Conservation (phyloP, 169 alveolate species). For the Eimeria tenella region DNA sequence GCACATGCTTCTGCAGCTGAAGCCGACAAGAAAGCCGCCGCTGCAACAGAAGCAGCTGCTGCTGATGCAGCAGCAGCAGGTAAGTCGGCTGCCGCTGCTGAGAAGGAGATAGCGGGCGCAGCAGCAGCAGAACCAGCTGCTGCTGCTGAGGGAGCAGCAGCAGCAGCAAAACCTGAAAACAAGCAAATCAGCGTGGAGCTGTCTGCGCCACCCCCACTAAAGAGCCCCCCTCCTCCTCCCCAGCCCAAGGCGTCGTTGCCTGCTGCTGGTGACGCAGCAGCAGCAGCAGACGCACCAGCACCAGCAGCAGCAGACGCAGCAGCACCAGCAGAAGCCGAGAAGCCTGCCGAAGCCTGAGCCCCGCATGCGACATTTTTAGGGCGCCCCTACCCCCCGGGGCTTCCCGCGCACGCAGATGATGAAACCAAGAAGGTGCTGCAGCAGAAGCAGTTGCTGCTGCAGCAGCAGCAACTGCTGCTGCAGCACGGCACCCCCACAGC, state of each 20-base stretch:
- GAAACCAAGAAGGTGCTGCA: not conserved
- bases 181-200: conserved; percentile 31
- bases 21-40: not conserved
- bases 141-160: not conserved
- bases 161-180: not conserved
- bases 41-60: conserved; percentile 11
- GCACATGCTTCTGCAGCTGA: not conserved
- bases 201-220: conserved; percentile 17
- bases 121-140: conserved; percentile 3
- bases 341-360: conserved; percentile 17
- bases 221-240: conserved; percentile 51
- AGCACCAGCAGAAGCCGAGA: conserved; percentile 19
- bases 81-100: not conserved
- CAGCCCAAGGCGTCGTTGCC: conserved; percentile 14
- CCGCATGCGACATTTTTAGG: not conserved
- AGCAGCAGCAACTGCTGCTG: conserved; percentile 24
- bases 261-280: conserved; percentile 10
- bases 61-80: not conserved
- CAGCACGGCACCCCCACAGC: not conserved
- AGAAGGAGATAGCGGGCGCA: not conserved
- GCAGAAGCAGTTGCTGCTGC: conserved; percentile 23
- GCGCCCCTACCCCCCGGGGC: not conserved
- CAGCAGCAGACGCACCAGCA: not conserved
- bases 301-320: not conserved
- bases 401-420: not conserved